phyloP scores from a whole-genome alignment of 257 asterid genomes.

The Solanum paucissectum region DNA sequence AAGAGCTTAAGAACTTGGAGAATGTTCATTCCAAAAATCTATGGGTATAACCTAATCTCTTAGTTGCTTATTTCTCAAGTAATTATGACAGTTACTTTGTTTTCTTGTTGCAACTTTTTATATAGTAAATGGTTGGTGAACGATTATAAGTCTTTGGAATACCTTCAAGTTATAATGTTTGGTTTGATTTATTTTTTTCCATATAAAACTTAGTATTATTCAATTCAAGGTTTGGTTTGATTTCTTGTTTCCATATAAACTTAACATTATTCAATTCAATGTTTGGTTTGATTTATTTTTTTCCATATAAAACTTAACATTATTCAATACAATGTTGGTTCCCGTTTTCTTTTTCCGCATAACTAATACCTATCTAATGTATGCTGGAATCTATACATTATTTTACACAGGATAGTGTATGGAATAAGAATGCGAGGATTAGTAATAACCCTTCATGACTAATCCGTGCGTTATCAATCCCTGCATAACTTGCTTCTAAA shows the following conservation, averaged over 20 bases:
- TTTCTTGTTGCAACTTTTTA: background rate
- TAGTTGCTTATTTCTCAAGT: background rate
- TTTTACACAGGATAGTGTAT: background rate
- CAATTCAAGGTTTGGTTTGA: background rate
- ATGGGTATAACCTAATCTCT: conserved; percentile 26
- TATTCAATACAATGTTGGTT: background rate
- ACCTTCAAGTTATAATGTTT: background rate
- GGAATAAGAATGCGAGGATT: background rate
- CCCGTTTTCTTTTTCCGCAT: background rate
- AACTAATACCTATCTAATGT: background rate
- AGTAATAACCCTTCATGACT: background rate
- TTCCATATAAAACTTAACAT: background rate
- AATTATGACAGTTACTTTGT: background rate
- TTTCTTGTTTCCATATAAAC: background rate
- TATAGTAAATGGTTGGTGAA: background rate
- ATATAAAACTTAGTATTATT: background rate
- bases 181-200: background rate
- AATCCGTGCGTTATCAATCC: background rate
- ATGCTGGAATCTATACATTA: background rate
- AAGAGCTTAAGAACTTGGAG: conserved; percentile 69
- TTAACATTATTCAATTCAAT: background rate
- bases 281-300: background rate
- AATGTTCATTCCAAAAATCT: conserved; percentile 69
- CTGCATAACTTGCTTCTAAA: background rate
- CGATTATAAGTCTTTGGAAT: background rate